A percentile compares a stretch with the other conserved stretches of the same genome.
Conservation (phyloP, 768 basidiomycete genomes). For the Macrolepiota dolichaula region DNA sequence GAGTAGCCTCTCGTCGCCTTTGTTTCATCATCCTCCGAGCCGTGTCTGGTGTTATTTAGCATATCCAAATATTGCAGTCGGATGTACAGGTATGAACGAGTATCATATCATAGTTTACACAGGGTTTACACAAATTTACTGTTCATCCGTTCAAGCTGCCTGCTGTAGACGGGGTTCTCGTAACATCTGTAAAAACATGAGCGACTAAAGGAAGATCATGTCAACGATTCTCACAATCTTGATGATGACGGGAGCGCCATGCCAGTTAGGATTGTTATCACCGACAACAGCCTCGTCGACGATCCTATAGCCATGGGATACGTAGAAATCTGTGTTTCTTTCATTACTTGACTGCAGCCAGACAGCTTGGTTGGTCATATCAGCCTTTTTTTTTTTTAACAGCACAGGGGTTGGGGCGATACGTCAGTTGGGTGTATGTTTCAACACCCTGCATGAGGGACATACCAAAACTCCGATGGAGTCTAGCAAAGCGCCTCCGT, state of each 20-base stretch:
- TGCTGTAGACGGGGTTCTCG: constrained; percentile 12
- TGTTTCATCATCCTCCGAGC: background rate
- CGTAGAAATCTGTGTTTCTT: constrained; percentile 22
- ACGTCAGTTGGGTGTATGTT: background rate
- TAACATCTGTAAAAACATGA: constrained; percentile 18
- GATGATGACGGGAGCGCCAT: constrained; percentile 18
- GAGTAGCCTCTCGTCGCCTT: background rate
- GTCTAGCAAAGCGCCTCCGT: constrained; percentile 21
- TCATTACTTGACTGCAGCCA: constrained; percentile 21
- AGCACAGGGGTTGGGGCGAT: background rate
- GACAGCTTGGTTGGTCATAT: constrained; percentile 15
- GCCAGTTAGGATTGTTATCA: constrained; percentile 22
- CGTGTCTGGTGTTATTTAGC: background rate
- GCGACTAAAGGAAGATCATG: background rate
- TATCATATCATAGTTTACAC: background rate
- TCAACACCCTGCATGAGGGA: background rate
- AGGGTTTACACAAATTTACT: background rate
- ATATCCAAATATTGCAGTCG: background rate
- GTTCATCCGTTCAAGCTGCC: background rate
- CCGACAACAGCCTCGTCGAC: constrained; percentile 18
- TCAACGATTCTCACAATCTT: constrained; percentile 18
- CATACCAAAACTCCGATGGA: constrained; percentile 20
- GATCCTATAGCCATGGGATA: constrained; percentile 22
- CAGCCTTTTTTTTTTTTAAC: constrained; percentile 21
- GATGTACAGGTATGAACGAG: background rate